phyloP scores from a whole-genome alignment of 352 stramenopile species.

The Phytophthora hybrid region DNA sequence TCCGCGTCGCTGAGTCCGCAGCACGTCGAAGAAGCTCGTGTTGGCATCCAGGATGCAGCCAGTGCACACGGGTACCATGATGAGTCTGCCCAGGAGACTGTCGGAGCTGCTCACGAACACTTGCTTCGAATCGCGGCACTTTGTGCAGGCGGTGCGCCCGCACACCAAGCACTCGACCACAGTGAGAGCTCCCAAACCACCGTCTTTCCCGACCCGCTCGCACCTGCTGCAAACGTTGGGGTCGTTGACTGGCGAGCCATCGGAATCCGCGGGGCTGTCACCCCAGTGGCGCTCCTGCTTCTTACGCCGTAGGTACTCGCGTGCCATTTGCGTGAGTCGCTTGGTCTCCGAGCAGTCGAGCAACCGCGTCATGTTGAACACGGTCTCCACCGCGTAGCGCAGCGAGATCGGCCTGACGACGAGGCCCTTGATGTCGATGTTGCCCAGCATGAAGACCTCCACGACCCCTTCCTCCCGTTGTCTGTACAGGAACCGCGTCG shows the following conservation, averaged over 20 bases:
- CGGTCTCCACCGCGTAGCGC: slow-evolving; percentile 31
- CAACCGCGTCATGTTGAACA: slow-evolving; percentile 43
- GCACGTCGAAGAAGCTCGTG: slow-evolving; percentile 32
- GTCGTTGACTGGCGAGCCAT: slow-evolving; percentile 5
- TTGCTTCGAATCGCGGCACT: slow-evolving; percentile 40
- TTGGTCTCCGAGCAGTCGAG: slow-evolving; percentile 58
- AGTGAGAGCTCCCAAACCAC: slow-evolving; percentile 28
- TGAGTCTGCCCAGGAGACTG: slow-evolving; percentile 44
- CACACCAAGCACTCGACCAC: slow-evolving; percentile 41
- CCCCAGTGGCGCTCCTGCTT: slow-evolving; percentile 12
- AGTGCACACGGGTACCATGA: slow-evolving; percentile 50
- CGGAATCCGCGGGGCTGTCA: slow-evolving; percentile 10
- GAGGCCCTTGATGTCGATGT: slow-evolving; percentile 40
- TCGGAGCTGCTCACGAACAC: slow-evolving; percentile 53
- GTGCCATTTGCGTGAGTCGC: slow-evolving; percentile 54
- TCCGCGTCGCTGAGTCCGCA: slow-evolving; percentile 17
- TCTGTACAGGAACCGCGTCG: slow-evolving; percentile 50
- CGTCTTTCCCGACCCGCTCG: slow-evolving; percentile 22
- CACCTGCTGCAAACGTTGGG: slow-evolving; percentile 34
- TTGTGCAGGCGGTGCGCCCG: slow-evolving; percentile 31
- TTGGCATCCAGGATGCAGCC: slow-evolving; percentile 50
- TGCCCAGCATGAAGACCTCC: slow-evolving; percentile 49
- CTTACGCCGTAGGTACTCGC: slow-evolving; percentile 30
- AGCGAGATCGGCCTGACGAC: slow-evolving; percentile 32
- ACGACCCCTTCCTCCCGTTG: slow-evolving; percentile 46